Conservation (phyloP, 2,329 filamentous ascomycete genomes). For the Talaromyces sp. region DNA sequence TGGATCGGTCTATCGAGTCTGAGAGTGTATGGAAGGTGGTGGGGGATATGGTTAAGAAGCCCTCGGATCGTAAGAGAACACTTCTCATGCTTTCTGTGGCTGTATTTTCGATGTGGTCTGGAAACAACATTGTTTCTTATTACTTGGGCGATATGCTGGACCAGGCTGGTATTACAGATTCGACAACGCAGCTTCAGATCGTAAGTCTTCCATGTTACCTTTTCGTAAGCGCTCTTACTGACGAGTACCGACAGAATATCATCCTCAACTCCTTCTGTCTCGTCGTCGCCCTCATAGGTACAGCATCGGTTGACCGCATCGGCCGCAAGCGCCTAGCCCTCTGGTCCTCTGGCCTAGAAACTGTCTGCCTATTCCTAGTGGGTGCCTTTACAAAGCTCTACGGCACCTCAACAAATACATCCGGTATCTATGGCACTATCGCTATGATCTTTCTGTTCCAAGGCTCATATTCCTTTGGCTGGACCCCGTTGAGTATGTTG, state of each 20-base stretch:
- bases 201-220: neutral
- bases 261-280: neutral
- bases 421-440: neutral
- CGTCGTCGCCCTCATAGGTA: neutral
- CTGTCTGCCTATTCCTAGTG: neutral
- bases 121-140: neutral
- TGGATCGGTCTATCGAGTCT: neutral
- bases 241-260: neutral
- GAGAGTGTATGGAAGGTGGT: neutral
- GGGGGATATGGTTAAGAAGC: neutral
- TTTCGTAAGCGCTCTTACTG: neutral
- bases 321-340: neutral
- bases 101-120: neutral
- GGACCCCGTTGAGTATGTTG: neutral
- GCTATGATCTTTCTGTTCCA: slow-evolving; percentile 7
- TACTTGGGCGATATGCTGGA: neutral
- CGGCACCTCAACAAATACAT: neutral
- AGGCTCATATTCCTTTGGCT: neutral
- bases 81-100: neutral
- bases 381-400: neutral
- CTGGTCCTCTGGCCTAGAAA: neutral
- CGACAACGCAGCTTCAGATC: neutral
- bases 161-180: neutral
- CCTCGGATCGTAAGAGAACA: neutral
- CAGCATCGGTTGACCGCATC: neutral